phyloP scores from a whole-genome alignment of 108 stramenopile genomes.

The Asterionellopsis glacialis region DNA sequence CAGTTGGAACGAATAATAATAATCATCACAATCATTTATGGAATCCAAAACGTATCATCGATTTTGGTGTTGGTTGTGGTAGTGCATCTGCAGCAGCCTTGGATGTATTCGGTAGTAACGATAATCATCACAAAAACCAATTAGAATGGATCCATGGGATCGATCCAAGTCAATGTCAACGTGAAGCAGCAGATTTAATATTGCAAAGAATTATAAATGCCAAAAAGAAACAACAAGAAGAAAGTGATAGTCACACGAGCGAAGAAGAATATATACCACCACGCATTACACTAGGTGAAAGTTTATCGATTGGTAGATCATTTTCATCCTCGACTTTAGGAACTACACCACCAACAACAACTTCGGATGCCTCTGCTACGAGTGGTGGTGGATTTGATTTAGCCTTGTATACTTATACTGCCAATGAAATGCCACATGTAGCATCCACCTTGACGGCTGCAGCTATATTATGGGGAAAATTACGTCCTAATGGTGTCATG shows the following conservation, averaged over 20 bases:
- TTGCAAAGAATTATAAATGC: slow-evolving; percentile 26
- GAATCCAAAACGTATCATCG: slow-evolving; percentile 56
- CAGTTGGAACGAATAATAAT: neutral
- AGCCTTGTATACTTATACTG: slow-evolving; percentile 56
- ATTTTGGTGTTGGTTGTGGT: slow-evolving; percentile 76
- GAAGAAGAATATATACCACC: slow-evolving; percentile 26
- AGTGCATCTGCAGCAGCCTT: slow-evolving; percentile 67
- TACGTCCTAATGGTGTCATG: slow-evolving; percentile 58
- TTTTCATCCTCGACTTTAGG: slow-evolving; percentile 23
- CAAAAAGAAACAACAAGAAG: slow-evolving; percentile 3
- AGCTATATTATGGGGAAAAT: slow-evolving; percentile 65
- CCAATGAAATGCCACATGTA: slow-evolving; percentile 60
- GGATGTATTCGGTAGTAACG: slow-evolving; percentile 42
- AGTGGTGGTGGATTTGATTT: slow-evolving; percentile 53
- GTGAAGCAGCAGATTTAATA: slow-evolving; percentile 53
- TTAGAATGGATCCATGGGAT: slow-evolving; percentile 85
- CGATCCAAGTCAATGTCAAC: slow-evolving; percentile 69
- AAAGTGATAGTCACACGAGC: neutral
- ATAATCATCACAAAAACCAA: neutral
- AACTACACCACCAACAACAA: neutral
- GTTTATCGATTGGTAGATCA: slow-evolving; percentile 25
- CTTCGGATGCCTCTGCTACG: too few relatives aligned
- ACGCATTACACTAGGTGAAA: slow-evolving; percentile 58
- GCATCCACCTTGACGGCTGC: slow-evolving; percentile 53
- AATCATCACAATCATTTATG: slow-evolving; percentile 10